Percentiles rank a stretch among this genome's conserved stretches.
Evolutionary conservation across 345 rosid genomes (phyloP).

Genomic region (Salix udensis): DNA sequence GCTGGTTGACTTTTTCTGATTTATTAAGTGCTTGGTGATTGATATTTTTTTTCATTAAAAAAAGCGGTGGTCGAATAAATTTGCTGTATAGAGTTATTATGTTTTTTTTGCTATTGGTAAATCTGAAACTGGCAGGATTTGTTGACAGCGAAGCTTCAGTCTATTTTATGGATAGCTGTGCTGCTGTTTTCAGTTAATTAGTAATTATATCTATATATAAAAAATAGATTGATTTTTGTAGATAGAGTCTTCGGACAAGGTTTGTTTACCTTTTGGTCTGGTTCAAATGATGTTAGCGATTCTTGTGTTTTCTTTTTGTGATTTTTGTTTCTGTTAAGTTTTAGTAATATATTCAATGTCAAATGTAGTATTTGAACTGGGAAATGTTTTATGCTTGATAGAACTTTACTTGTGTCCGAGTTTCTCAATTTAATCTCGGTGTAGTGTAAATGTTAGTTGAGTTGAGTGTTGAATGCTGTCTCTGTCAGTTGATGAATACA

Average conservation of each 20-base stretch:
- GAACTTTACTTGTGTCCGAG: not conserved
- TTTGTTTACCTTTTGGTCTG: not conserved
- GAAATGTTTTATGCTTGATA: not conserved
- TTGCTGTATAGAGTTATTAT: not conserved
- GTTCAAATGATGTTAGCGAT: not conserved
- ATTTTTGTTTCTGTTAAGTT: not conserved
- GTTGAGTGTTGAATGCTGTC: not conserved
- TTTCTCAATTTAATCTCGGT: not conserved
- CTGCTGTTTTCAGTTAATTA: not conserved
- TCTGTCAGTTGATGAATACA: not conserved
- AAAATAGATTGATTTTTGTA: not conserved
- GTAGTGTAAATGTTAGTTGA: not conserved
- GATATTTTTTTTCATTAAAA: not conserved
- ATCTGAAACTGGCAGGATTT: not conserved
- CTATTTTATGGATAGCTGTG: not conserved
- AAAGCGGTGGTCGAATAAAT: not conserved
- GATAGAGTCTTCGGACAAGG: not conserved
- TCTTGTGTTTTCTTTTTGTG: not conserved
- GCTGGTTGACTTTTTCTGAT: not conserved
- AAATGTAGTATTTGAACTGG: not conserved
- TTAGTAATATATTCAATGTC: not conserved
- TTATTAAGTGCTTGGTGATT: not conserved
- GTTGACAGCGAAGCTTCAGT: constrained; percentile 1
- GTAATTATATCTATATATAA: too few relatives aligned
- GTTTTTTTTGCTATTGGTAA: not conserved